Conservation (phyloP, 331 rosid genomes). For the Malus hybrid region DNA sequence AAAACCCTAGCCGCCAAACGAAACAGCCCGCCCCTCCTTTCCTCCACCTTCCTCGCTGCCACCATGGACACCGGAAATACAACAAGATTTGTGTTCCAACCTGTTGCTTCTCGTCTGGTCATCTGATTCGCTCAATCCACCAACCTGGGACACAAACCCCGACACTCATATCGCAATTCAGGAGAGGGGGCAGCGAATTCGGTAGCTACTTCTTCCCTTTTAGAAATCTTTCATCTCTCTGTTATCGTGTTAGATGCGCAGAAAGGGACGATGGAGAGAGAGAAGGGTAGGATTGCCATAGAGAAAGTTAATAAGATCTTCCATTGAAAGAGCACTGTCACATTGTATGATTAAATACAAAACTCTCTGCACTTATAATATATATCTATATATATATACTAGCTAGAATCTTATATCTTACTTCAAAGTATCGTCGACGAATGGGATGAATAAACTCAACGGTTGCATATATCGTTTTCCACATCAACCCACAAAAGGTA, state of each 20-base stretch:
- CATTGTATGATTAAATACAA: not conserved
- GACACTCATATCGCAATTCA: too few relatives aligned
- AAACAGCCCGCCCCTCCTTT: not conserved
- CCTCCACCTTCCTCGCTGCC: constrained; percentile 3
- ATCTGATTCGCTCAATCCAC: too few relatives aligned
- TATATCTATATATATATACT: not conserved
- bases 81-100: too few relatives aligned
- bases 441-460: not conserved
- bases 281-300: too few relatives aligned
- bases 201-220: too few relatives aligned
- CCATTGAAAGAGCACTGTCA: not conserved
- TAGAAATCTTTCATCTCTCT: not conserved
- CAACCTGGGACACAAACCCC: too few relatives aligned
- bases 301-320: not conserved
- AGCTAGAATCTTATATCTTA: not conserved
- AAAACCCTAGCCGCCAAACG: not conserved
- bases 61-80: too few relatives aligned
- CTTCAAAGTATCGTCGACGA: not conserved
- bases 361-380: not conserved
- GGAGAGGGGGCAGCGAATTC: too few relatives aligned
- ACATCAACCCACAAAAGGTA: constrained; percentile 1
- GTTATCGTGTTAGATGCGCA: not conserved
- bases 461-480: not conserved
- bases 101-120: too few relatives aligned
- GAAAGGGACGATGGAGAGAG: too few relatives aligned